These are phyloP conservation scores for Fagopyrum homotropicum DNA, from an alignment of 148 eudicot genomes.

Conservation along the genomic window DNA sequence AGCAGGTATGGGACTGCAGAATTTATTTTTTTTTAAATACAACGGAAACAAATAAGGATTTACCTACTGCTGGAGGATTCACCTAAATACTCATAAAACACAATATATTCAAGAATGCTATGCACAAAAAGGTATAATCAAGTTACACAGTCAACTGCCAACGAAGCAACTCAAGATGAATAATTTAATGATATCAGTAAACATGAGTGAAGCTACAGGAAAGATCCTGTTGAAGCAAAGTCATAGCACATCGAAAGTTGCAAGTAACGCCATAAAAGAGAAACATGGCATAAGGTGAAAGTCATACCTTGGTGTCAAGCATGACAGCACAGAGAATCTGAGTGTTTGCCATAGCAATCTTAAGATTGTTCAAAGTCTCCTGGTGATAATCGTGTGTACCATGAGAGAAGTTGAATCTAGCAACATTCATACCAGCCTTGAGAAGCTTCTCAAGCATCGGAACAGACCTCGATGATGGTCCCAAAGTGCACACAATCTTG, in stretches of 20 bases:
- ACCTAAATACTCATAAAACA: neutral
- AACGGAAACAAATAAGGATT: neutral
- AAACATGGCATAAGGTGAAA: neutral
- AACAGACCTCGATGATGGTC: conserved; percentile 53
- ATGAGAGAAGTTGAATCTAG: conserved; percentile 63
- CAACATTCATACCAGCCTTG: conserved; percentile 61
- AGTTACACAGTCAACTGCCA: neutral
- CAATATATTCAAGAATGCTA: neutral
- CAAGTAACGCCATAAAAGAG: neutral
- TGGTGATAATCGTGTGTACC: conserved; percentile 64
- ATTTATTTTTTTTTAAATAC: neutral
- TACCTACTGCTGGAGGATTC: neutral
- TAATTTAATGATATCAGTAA: neutral
- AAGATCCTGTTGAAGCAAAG: neutral
- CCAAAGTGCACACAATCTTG: conserved; percentile 62
- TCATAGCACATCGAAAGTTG: neutral
- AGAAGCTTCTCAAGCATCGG: conserved; percentile 58
- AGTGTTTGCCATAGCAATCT: conserved; percentile 57
- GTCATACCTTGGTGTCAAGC: conserved; percentile 64
- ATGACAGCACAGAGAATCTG: conserved; percentile 62
- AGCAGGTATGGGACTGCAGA: neutral
- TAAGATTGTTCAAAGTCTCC: conserved; percentile 56
- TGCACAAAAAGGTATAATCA: neutral
- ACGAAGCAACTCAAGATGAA: neutral
- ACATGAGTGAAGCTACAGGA: neutral